Percentiles rank a stretch among this genome's conserved stretches.
Conservation (phyloP, 345 rosid species). For the Gossypium rotundifolium region DNA sequence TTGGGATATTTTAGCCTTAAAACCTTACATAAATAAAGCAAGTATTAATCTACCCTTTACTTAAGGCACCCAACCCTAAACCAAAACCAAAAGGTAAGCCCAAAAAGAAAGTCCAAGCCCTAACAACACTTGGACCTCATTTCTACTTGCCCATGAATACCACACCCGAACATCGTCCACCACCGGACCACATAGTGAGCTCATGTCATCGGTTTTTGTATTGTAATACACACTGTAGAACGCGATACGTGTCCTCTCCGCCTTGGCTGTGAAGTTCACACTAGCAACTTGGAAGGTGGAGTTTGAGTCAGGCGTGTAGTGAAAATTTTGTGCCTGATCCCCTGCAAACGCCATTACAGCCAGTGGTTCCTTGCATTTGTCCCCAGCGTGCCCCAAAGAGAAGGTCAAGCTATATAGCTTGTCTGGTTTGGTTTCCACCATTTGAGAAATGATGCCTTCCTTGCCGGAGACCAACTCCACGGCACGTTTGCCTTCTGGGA, state of each 20-base stretch:
- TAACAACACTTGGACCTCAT: conserved; percentile 19
- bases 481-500: conserved; percentile 85
- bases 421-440: conserved; percentile 67
- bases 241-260: conserved; percentile 80
- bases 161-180: conserved; percentile 81
- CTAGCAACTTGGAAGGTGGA: conserved; percentile 50
- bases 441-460: conserved; percentile 93
- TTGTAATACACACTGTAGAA: conserved; percentile 92
- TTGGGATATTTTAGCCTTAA: not conserved
- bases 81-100: conserved; percentile 30
- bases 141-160: conserved; percentile 42
- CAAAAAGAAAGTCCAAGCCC: conserved; percentile 32
- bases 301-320: conserved; percentile 70
- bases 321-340: conserved; percentile 75
- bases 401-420: conserved; percentile 53
- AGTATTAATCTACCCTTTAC: not conserved
- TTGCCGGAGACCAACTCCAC: conserved; percentile 84
- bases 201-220: conserved; percentile 88
- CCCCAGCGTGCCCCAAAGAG: conserved; percentile 75
- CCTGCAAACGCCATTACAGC: conserved; percentile 93
- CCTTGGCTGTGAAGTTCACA: conserved; percentile 83
- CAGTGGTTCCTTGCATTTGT: conserved; percentile 83
- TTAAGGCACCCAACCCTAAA: conserved; percentile 26
- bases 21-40: not conserved
- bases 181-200: conserved; percentile 96